Percentiles rank a stretch among this genome's conserved stretches.
Conservation (phyloP, 2,329 filamentous ascomycete species). For the Penicillium nordicum region DNA sequence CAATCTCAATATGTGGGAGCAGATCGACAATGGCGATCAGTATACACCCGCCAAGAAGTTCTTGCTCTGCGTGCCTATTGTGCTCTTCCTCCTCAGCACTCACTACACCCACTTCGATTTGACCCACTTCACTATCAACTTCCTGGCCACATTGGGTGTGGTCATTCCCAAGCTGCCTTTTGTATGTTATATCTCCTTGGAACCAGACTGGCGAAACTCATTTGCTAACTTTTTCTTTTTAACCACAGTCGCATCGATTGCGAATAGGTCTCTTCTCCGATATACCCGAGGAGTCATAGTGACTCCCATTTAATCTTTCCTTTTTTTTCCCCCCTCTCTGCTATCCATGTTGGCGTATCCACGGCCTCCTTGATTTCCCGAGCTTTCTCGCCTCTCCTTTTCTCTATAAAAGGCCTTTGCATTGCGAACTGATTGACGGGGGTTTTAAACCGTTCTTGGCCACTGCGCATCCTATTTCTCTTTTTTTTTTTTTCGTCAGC, state of each 20-base stretch:
- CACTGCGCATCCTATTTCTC: constrained; percentile 11
- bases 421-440: constrained; percentile 22
- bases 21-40: constrained; percentile 98
- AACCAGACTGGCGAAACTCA: neutral
- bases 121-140: constrained; percentile 96
- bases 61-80: constrained; percentile 86
- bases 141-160: constrained; percentile 84
- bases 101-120: constrained; percentile 99
- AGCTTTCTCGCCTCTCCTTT: constrained; percentile 12
- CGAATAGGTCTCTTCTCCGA: constrained; percentile 72
- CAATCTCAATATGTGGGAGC: constrained; percentile 99
- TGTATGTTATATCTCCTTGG: constrained; percentile 56
- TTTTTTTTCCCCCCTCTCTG: constrained; percentile 8
- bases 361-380: constrained; percentile 15
- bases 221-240: constrained; percentile 28
- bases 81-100: constrained; percentile 92
- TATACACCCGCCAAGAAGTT: constrained; percentile 99
- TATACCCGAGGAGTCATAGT: constrained; percentile 58
- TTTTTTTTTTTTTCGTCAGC: constrained; percentile 12
- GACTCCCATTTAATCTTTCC: constrained; percentile 12
- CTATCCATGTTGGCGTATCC: constrained; percentile 21
- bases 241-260: constrained; percentile 69
- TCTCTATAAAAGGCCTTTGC: constrained; percentile 18
- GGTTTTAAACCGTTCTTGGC: constrained; percentile 16
- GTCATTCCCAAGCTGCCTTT: constrained; percentile 95